Conservation (phyloP, 805 yeast species). For the Kodamaea hsintzibuensis region DNA sequence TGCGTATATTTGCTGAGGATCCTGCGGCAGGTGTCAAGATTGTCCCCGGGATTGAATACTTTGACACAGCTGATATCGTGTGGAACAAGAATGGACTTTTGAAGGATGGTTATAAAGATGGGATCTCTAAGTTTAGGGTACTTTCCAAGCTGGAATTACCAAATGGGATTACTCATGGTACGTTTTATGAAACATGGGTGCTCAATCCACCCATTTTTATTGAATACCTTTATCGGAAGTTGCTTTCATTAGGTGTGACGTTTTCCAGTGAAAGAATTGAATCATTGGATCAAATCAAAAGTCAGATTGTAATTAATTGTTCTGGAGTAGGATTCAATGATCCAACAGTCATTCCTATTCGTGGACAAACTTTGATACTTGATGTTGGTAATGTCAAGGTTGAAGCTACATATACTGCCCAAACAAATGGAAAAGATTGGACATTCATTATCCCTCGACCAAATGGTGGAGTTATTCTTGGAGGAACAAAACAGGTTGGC, state of each 20-base stretch:
- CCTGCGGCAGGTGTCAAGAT: slow-evolving; percentile 51
- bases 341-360: slow-evolving; percentile 48
- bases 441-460: slow-evolving; percentile 70
- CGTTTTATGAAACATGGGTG: slow-evolving; percentile 57
- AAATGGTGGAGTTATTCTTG: slow-evolving; percentile 63
- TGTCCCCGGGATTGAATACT: slow-evolving; percentile 55
- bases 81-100: slow-evolving; percentile 21
- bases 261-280: slow-evolving; percentile 36
- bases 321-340: slow-evolving; percentile 54
- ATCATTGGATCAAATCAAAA: slow-evolving; percentile 44
- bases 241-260: slow-evolving; percentile 28
- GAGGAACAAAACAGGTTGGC: slow-evolving; percentile 67
- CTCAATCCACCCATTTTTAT: slow-evolving; percentile 61
- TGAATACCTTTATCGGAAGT: slow-evolving; percentile 43
- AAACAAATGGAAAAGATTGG: slow-evolving; percentile 37
- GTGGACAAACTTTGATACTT: slow-evolving; percentile 71
- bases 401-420: not conserved
- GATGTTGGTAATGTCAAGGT: slow-evolving; percentile 17
- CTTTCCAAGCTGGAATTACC: slow-evolving; percentile 11
- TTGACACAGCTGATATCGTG: slow-evolving; percentile 47
- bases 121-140: slow-evolving; percentile 35
- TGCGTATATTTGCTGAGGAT: slow-evolving; percentile 38
- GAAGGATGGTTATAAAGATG: slow-evolving; percentile 27
- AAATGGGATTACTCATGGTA: slow-evolving; percentile 45
- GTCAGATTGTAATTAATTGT: slow-evolving; percentile 52